Base-by-base conservation (phyloP, 2,329 filamentous ascomycete species). In the Cytospora mali region DNA sequence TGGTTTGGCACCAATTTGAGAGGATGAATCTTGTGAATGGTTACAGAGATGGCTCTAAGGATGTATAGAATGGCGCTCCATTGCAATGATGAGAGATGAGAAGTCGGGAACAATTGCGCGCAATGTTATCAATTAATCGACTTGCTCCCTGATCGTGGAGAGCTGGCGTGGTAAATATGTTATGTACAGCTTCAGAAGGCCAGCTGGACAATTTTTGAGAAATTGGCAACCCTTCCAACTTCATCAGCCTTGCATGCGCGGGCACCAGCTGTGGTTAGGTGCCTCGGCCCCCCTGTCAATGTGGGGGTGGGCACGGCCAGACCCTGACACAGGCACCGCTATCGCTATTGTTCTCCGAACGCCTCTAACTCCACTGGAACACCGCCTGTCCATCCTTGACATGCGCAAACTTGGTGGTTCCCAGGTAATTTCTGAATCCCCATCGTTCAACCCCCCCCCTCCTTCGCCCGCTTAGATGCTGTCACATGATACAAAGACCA, bases 231-330 rank as follows among this genome's bases (percentile, higher is more conserved):
- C 61, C 50, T 50, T 49, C 42, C 42, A 46, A 11, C 42, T 23
- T 46, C 61, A 49, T 65, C 64, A 65, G 64, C 64, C 64, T 65
- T 62, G 64, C 64, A 63, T 65, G 42, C 48, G 52, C 33, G 50
- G 48, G 31, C 25, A 6, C 49, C 23, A 51, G 54, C 48, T 35
- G 28, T 33, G n/a, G n/a, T 50, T 56, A 58, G 39, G 13, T 27
- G 31, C 35, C 57, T 52, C n/a, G 48, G 57, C 18, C 29, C 25
- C 56, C 62, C 58, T 54, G 62, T 55, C 35, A 48, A 51, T 35
- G 23, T 55, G 58, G 51, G 52, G 58, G 50, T 55, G 35, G 58
- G 16, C 46, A 49, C 35, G 52, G 25, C 23, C 11, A 18, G 4
- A 35, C 49, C 56, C 56, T n/a, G n/a, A n/a, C n/a, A n/a, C 49